These are phyloP conservation scores for baker's yeast (Saccharomyces cerevisiae) DNA, from an alignment of 805 yeast species.

Conservation along the genomic window DNA sequence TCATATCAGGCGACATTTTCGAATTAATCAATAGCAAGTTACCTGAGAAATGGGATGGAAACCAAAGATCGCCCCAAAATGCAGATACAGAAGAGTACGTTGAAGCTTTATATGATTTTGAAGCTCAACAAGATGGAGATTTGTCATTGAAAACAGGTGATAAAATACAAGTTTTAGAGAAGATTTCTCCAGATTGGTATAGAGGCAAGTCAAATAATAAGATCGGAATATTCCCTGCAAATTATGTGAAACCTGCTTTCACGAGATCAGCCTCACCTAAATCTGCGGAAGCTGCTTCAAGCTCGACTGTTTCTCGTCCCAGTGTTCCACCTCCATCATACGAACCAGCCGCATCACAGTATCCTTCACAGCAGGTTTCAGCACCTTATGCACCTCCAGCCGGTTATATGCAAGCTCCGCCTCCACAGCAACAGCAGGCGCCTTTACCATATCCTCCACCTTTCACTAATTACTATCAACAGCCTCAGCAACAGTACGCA, in stretches of 20 bases:
- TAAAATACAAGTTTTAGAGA: constrained; percentile 60
- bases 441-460: constrained; percentile 2
- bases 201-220: constrained; percentile 55
- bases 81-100: constrained; percentile 34
- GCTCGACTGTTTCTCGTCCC: background rate
- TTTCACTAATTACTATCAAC: background rate
- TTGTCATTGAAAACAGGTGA: constrained; percentile 58
- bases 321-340: background rate
- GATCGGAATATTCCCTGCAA: constrained; percentile 83
- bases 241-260: constrained; percentile 52
- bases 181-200: constrained; percentile 84
- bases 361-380: background rate
- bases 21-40: constrained; percentile 41
- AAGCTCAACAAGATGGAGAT: constrained; percentile 71
- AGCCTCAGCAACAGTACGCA: constrained; percentile 3
- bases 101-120: constrained; percentile 69
- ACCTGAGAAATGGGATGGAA: constrained; percentile 39
- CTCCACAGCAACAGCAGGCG: constrained; percentile 1
- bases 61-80: constrained; percentile 3
- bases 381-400: constrained; percentile 3
- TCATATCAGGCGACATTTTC: constrained; percentile 48
- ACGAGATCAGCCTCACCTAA: constrained; percentile 1
- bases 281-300: background rate
- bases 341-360: background rate
- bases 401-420: constrained; percentile 1